Percentiles rank a stretch among this genome's conserved stretches.
These are phyloP conservation scores for Xerocomellus intermedius DNA, from an alignment of 768 basidiomycete species.

Conservation along the genomic window DNA sequence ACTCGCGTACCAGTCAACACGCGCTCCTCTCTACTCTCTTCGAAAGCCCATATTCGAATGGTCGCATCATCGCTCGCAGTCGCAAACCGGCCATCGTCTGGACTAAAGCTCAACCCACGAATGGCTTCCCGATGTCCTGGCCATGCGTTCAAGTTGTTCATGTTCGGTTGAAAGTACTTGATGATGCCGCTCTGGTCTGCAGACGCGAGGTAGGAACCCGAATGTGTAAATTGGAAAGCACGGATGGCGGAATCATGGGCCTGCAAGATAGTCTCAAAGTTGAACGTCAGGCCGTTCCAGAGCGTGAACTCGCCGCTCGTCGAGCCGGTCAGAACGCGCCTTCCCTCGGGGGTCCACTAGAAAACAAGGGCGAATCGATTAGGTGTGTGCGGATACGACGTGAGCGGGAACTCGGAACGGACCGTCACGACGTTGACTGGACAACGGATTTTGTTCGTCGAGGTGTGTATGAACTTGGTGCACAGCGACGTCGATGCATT, in stretches of 20 bases:
- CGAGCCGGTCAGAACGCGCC: conserved; percentile 91
- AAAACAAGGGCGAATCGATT: conserved; percentile 1
- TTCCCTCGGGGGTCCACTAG: conserved; percentile 97
- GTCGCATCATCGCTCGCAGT: conserved; percentile 96
- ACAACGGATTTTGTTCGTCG: conserved; percentile 97
- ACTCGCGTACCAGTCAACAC: conserved; percentile 65
- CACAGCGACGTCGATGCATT: conserved; percentile 93
- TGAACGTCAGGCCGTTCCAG: conserved; percentile 99
- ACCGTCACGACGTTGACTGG: conserved; percentile 96
- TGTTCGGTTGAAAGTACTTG: conserved; percentile 99
- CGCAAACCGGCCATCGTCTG: conserved; percentile 88
- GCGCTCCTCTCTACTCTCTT: conserved; percentile 86
- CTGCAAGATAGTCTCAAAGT: conserved; percentile 99
- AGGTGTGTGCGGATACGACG: background rate
- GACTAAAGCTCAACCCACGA: conserved; percentile 87
- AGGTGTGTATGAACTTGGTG: conserved; percentile 97
- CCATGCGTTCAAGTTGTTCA: conserved; percentile 97
- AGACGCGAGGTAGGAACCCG: conserved; percentile 90
- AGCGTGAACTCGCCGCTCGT: conserved; percentile 97
- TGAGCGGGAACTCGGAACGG: conserved; percentile 33
- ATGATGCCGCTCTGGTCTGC: conserved; percentile 92
- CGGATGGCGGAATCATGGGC: conserved; percentile 96
- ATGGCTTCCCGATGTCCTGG: conserved; percentile 94
- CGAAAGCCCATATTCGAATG: conserved; percentile 93
- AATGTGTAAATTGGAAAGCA: conserved; percentile 85